Base-by-base conservation (phyloP, 2,329 filamentous ascomycete species). In the Helicocarpus griseus region DNA sequence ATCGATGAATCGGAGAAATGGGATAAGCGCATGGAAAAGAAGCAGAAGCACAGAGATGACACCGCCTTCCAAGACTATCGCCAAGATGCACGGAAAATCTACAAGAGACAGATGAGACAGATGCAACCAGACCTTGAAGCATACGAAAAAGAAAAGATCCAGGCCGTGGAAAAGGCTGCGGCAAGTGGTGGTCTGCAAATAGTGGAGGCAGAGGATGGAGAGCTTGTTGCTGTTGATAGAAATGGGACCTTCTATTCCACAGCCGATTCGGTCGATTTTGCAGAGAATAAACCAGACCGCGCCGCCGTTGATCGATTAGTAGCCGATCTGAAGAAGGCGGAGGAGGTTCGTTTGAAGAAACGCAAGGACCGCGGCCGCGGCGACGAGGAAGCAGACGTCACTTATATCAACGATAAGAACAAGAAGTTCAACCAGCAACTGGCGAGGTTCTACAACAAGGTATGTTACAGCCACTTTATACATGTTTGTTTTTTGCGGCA, bases 391-490 rank as follows among this genome's bases (percentile, higher is more conserved):
- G 85, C 82, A 26, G 93, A 98, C 69, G 87, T 97, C 61, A 97
- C 91, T 6, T 97, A 95, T 72, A 98, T 98, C 80, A 98, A 98
- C 73, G 89, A 96, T 73, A 96, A 98, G 85, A 98, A 98, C 78
- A 97, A 97, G 78, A 89, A 96, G 77, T 98, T 98, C 76, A 98
- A 98, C 81, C 84, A 95, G 75, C 97, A 98, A 75, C 76, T 98
- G 69, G 78, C 86, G 50, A 79, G 93, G 59, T 98, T 97, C 74
- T 98, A 98, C 73, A 93, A 98, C 74, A 95, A 95, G 72, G 76
- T 78, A 69, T 55, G 71, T 62, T 40, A 46, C 17, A 14, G 31
- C 3, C 26, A 5, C 29, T 13, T 19, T 33, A 64, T 48, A 11
- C 28, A 53, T 40, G 28, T 13, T 3, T 8, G 6, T 17, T 31